phyloP scores from a whole-genome alignment of 2,329 filamentous ascomycete species.

The Colletotrichum kahawae region DNA sequence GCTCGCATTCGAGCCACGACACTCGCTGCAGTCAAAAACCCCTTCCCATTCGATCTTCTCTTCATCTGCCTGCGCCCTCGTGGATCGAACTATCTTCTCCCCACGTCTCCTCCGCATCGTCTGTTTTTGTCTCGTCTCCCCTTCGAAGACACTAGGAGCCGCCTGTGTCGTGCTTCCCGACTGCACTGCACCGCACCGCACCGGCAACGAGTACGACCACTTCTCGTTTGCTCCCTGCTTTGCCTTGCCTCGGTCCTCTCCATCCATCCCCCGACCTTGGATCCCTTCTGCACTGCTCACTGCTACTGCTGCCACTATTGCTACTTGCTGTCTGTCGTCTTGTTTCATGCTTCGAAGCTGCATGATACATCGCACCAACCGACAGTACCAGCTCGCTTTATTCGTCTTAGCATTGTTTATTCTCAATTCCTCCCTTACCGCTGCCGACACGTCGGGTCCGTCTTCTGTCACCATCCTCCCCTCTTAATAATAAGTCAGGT shows the following conservation, averaged over 20 bases:
- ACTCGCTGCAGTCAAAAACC: conserved; percentile 37
- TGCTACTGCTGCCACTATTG: neutral
- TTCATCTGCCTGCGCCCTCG: conserved; percentile 16
- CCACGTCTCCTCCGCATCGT: conserved; percentile 12
- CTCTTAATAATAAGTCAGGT: conserved; percentile 26
- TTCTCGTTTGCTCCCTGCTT: neutral
- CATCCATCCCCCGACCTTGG: neutral
- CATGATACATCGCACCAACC: conserved; percentile 24
- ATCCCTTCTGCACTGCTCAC: neutral
- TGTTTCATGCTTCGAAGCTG: conserved; percentile 24
- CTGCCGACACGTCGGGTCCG: conserved; percentile 2
- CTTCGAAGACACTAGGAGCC: conserved; percentile 1
- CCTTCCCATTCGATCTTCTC: conserved; percentile 18
- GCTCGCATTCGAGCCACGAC: conserved; percentile 48
- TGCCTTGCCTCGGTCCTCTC: neutral
- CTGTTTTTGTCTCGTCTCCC: neutral
- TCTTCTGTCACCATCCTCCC: neutral
- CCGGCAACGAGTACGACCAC: neutral
- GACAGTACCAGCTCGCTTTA: conserved; percentile 8
- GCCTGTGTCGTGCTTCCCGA: neutral
- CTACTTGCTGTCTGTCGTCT: conserved; percentile 8
- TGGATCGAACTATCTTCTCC: conserved; percentile 21
- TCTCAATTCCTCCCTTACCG: conserved; percentile 13
- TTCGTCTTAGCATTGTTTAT: conserved; percentile 19
- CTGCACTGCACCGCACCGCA: neutral